These are phyloP conservation scores for Grosmannia penicillata DNA, from an alignment of 2,329 filamentous ascomycete genomes.

Conservation along the genomic window DNA sequence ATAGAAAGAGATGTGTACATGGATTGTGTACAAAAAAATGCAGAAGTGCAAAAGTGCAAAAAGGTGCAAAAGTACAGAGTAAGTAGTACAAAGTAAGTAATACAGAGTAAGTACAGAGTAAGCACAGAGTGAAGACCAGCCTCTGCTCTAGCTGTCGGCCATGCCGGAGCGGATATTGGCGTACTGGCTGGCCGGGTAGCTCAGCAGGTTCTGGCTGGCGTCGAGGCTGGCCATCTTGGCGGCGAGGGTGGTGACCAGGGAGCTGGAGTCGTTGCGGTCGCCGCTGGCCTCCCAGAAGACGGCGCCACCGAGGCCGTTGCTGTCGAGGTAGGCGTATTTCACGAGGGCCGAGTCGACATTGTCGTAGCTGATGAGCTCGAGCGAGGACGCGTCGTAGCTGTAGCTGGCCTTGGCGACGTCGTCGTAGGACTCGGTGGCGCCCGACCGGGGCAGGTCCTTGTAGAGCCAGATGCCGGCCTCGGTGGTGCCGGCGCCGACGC, in stretches of 20 bases:
- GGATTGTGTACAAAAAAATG: no score
- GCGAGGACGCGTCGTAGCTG: constrained; percentile 45
- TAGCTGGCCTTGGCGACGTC: constrained; percentile 48
- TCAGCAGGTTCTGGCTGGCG: constrained; percentile 32
- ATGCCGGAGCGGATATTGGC: no score
- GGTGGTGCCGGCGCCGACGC: constrained; percentile 42
- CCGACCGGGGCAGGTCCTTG: constrained; percentile 50
- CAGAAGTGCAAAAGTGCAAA: no score
- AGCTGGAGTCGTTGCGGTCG: constrained; percentile 37
- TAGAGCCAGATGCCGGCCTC: constrained; percentile 59
- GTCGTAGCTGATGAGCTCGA: constrained; percentile 58
- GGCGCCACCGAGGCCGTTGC: constrained; percentile 50
- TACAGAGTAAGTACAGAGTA: no score
- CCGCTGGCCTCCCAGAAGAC: constrained; percentile 78
- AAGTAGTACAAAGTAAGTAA: no score
- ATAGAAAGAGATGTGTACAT: no score
- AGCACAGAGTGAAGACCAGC: no score
- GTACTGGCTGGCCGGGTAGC: constrained; percentile 41
- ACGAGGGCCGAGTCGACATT: constrained; percentile 38
- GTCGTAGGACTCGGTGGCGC: constrained; percentile 43
- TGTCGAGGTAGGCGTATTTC: constrained; percentile 51
- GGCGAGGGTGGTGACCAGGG: constrained; percentile 42
- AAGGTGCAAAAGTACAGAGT: no score
- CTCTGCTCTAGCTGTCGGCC: no score
- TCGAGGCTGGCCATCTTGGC: constrained; percentile 37